phyloP scores from a whole-genome alignment of 2,329 filamentous ascomycete species.

The Ceratocystis diversiconidia region DNA sequence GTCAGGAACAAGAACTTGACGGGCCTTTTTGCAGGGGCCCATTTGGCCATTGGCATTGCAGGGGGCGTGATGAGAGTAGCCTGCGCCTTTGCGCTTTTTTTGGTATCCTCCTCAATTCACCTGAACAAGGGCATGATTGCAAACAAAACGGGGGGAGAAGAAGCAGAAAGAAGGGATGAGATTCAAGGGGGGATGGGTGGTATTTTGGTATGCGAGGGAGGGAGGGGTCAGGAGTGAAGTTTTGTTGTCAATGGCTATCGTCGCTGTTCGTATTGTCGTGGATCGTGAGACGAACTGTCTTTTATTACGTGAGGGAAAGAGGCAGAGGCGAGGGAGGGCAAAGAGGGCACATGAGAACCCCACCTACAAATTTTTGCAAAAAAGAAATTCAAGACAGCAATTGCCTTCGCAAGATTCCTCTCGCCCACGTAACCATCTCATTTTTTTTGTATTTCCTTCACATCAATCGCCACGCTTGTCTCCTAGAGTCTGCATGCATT shows the following conservation, averaged over 20 bases:
- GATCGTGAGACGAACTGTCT: too few species aligned
- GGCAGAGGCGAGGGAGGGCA: too few species aligned
- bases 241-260: neutral
- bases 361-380: too few species aligned
- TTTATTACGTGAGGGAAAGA: too few species aligned
- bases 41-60: constrained; percentile 4
- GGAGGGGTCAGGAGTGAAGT: neutral
- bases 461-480: neutral
- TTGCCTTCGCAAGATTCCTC: too few species aligned
- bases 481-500: neutral
- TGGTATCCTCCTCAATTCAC: constrained; percentile 2
- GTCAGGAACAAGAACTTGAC: constrained; percentile 7
- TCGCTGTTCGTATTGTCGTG: neutral
- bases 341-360: too few species aligned
- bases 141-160: neutral
- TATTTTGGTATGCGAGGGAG: neutral
- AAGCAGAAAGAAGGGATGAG: constrained; percentile 6
- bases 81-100: constrained; percentile 6
- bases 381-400: too few species aligned
- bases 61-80: neutral
- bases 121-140: constrained; percentile 2
- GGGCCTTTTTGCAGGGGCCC: constrained; percentile 4
- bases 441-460: too few species aligned
- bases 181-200: neutral
- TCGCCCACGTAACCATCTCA: too few species aligned